Evolutionary conservation across 2,329 filamentous ascomycete genomes (phyloP).

Genomic region (Talaromyces sp.): DNA sequence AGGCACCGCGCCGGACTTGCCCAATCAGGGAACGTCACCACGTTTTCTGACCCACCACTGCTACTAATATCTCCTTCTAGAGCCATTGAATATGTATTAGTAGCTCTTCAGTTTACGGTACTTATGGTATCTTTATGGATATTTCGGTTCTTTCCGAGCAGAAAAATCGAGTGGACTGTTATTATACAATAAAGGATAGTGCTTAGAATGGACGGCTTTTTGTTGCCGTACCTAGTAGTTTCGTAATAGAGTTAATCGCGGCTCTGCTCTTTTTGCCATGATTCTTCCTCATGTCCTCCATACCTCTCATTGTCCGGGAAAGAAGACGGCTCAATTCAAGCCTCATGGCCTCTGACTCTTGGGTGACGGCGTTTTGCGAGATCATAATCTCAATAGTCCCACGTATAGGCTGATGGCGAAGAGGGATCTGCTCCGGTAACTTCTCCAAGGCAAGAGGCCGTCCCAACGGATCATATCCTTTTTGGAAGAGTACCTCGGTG

Average conservation of each 20-base stretch:
- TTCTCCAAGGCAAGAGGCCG: slow-evolving; percentile 13
- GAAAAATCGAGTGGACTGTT: not conserved
- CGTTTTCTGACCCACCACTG: not conserved
- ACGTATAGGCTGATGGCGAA: slow-evolving; percentile 16
- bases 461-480: slow-evolving; percentile 39
- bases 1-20: not conserved
- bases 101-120: no score
- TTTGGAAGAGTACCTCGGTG: slow-evolving; percentile 37
- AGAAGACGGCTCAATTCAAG: not conserved
- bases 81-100: no score
- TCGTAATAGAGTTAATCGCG: not conserved
- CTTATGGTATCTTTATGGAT: no score
- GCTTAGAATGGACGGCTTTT: not conserved
- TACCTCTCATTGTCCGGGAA: not conserved
- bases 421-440: not conserved
- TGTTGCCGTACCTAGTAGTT: not conserved
- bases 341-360: not conserved
- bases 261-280: not conserved
- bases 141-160: no score
- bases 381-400: slow-evolving; percentile 33
- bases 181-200: not conserved
- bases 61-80: not conserved
- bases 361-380: not conserved
- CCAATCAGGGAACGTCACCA: not conserved
- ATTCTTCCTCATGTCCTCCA: not conserved